Evolutionary conservation across 176 grass and related monocot genomes (phyloP).

Genomic region (Cenchrus purpureus): DNA sequence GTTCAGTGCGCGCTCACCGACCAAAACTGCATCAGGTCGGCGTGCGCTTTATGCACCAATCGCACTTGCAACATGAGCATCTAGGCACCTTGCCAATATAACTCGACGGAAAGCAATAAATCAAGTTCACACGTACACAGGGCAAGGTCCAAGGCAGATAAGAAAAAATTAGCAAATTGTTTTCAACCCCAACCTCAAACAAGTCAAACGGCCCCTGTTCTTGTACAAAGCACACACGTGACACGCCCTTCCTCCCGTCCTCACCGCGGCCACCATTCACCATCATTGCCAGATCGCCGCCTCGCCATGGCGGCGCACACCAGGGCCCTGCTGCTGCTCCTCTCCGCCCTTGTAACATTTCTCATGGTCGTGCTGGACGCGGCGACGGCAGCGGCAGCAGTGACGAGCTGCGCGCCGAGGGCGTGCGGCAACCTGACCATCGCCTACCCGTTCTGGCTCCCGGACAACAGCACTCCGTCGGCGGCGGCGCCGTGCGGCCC

Average conservation of each 20-base stretch:
- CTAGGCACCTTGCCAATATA: background rate
- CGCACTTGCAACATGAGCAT: background rate
- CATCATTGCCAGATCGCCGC: background rate
- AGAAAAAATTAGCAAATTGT: background rate
- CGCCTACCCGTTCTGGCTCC: conserved; percentile 65
- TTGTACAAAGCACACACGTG: background rate
- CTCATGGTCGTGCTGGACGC: background rate
- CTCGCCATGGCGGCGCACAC: background rate
- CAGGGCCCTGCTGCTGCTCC: background rate
- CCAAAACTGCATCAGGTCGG: background rate
- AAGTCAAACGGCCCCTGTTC: background rate
- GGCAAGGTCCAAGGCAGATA: background rate
- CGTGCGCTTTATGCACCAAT: background rate
- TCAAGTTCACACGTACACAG: background rate
- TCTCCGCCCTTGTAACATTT: background rate
- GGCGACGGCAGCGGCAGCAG: background rate
- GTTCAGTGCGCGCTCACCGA: background rate
- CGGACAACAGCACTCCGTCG: background rate
- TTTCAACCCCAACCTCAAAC: background rate
- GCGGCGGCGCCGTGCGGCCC: conserved; percentile 36
- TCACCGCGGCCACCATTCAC: background rate
- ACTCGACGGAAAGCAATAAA: background rate
- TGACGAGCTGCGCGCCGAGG: conserved; percentile 26
- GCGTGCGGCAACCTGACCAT: conserved; percentile 55
- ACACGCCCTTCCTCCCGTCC: background rate